Evolutionary conservation across 148 eudicot genomes (phyloP), one percentile per base, ranked within the genome.

Genomic region (Chenopodium formosanum): DNA sequence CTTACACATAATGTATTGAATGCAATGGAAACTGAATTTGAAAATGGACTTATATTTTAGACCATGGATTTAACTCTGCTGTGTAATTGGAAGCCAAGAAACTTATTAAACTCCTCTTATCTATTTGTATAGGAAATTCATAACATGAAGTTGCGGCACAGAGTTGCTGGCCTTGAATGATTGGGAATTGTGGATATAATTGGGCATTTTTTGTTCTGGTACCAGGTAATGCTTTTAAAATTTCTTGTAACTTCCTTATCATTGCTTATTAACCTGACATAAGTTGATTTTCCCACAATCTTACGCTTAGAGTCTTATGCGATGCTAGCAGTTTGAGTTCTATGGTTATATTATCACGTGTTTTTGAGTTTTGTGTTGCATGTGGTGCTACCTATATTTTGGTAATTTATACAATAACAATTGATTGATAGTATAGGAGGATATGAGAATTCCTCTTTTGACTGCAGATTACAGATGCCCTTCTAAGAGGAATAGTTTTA

Each of bases 81-180:
- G 4, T 11, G 25, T 62, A 83, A 76, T 69, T 12, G 52, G 34
- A 53, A 31, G 32, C n/a, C 17, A 19, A 50, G 48, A 29, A 53
- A 47, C 72, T 83, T 73, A 75, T 20, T 31, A 7, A 50, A 20
- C 52, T 76, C 68, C 17, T 9, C 17, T 40, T 1, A 20, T 56
- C 1, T 13, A 12, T 77, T 62, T 37, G 22, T 77, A 66, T 87
- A 91, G 97, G 97, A 94, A 78, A 88, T 83, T 75, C 86, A 85
- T 72, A 94, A 92, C 80, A 87, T 85, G 93, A 90, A 83, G 81
- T 82, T 92, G 88, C 88, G 95, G 89, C 83, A 69, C 74, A 90
- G 87, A 87, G 89, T 91, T 86, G 94, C 98, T 63, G 97, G 94
- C 64, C 60, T 94, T 83, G 93, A 94, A 79, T 94, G 84, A 86